phyloP scores from a whole-genome alignment of 2,329 filamentous ascomycete species.

The Phyllachora maydis region DNA sequence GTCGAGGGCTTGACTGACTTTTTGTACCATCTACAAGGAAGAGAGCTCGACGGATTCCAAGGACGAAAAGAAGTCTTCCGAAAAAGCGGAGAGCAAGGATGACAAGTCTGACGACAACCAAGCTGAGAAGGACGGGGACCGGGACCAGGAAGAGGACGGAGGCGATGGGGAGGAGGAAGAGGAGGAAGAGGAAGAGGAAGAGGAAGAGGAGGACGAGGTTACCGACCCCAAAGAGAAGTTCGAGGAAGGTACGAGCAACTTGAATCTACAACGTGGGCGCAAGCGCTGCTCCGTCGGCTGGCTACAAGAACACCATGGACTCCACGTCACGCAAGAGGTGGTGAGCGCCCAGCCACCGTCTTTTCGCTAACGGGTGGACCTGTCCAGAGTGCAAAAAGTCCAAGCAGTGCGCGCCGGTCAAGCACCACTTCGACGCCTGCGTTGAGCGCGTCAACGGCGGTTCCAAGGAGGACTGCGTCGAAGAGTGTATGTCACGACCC shows the following conservation, averaged over 20 bases:
- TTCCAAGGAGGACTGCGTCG: slow-evolving; percentile 84
- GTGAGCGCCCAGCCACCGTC: no score
- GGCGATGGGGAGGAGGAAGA: slow-evolving; percentile 40
- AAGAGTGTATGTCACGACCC: slow-evolving; percentile 62
- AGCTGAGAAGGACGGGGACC: slow-evolving; percentile 5
- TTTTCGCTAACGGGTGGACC: not conserved
- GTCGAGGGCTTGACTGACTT: no score
- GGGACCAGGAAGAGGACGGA: slow-evolving; percentile 16
- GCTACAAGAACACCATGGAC: no score
- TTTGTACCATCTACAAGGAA: no score
- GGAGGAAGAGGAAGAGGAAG: slow-evolving; percentile 57
- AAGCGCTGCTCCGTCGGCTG: no score
- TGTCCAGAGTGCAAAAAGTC: slow-evolving; percentile 71
- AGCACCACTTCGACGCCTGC: slow-evolving; percentile 98
- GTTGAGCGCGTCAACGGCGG: slow-evolving; percentile 77
- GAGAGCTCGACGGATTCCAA: no score
- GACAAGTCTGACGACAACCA: slow-evolving; percentile 13
- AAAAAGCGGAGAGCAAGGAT: no score
- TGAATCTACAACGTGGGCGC: slow-evolving; percentile 2
- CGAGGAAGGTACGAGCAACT: slow-evolving; percentile 61
- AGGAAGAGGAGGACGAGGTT: slow-evolving; percentile 65
- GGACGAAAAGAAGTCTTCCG: no score
- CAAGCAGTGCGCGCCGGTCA: slow-evolving; percentile 62
- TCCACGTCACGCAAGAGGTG: no score
- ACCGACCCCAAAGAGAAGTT: slow-evolving; percentile 75